Percentiles rank a stretch among this genome's conserved stretches.
phyloP scores from a whole-genome alignment of 2,329 filamentous ascomycete species.

The Neurospora sp. region DNA sequence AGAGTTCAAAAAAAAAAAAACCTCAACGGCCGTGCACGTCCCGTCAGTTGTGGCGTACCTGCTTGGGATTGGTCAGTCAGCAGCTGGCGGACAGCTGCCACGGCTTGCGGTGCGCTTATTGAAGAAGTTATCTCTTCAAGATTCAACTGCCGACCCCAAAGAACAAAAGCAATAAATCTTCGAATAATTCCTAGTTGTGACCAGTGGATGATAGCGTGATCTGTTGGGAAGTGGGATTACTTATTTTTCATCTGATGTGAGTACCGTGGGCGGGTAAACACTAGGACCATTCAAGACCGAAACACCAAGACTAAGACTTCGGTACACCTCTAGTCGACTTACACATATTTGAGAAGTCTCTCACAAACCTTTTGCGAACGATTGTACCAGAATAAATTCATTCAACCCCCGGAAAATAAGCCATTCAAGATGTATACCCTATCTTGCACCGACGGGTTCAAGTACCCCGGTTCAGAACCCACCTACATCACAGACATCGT shows the following conservation, averaged over 20 bases:
- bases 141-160: not conserved
- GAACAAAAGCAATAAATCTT: not conserved
- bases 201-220: not conserved
- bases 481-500: slow-evolving; percentile 51
- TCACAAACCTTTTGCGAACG: not conserved
- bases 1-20: not conserved
- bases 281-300: not conserved
- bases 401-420: not conserved
- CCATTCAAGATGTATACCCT: slow-evolving; percentile 31
- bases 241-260: not conserved
- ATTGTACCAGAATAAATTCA: not conserved
- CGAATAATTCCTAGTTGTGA: not conserved
- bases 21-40: not conserved
- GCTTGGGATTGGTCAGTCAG: not conserved
- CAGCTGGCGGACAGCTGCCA: not conserved
- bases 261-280: not conserved
- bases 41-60: not conserved
- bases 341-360: not conserved
- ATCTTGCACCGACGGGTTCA: slow-evolving; percentile 28
- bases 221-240: not conserved
- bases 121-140: not conserved
- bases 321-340: not conserved
- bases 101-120: not conserved
- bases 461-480: slow-evolving; percentile 28
- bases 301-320: not conserved